Conservation (phyloP, 768 basidiomycete genomes). For the Boletus rubescentipes region DNA sequence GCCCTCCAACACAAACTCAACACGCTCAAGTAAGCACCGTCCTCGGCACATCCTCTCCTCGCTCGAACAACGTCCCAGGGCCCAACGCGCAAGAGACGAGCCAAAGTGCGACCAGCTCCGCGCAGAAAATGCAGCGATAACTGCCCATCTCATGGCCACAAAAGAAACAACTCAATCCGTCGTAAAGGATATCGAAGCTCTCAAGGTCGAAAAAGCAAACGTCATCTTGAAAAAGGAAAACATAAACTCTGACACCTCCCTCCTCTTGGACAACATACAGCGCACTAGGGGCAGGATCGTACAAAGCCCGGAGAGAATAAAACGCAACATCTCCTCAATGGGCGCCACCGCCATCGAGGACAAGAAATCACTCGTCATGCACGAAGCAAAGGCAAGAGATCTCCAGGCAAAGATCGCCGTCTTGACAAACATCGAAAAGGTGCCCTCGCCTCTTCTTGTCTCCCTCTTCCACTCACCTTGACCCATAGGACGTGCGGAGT, state of each 20-base stretch:
- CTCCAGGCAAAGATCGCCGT: slow-evolving; percentile 72
- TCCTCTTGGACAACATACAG: slow-evolving; percentile 57
- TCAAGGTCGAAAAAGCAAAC: slow-evolving; percentile 69
- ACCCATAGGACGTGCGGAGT: slow-evolving; percentile 60
- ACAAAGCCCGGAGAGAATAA: slow-evolving; percentile 88
- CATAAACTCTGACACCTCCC: slow-evolving; percentile 58
- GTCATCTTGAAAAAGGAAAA: slow-evolving; percentile 69
- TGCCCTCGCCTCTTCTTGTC: slow-evolving; percentile 21
- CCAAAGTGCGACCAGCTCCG: slow-evolving; percentile 61
- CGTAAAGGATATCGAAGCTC: slow-evolving; percentile 63
- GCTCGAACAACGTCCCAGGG: slow-evolving; percentile 37
- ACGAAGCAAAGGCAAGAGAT: slow-evolving; percentile 76
- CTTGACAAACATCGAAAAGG: slow-evolving; percentile 75
- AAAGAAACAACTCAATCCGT: slow-evolving; percentile 61
- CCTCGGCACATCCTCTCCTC: neutral
- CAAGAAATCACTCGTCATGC: slow-evolving; percentile 58
- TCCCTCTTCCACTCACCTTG: neutral
- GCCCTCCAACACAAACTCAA: slow-evolving; percentile 53
- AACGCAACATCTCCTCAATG: slow-evolving; percentile 80
- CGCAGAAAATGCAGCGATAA: slow-evolving; percentile 58
- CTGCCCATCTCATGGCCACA: slow-evolving; percentile 64
- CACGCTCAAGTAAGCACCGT: slow-evolving; percentile 50
- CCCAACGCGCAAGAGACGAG: slow-evolving; percentile 66
- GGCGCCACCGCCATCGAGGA: slow-evolving; percentile 64
- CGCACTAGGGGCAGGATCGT: slow-evolving; percentile 77